Base-by-base conservation (phyloP, 805 yeast species). In the Kluyveromyces dobzhanskii region DNA sequence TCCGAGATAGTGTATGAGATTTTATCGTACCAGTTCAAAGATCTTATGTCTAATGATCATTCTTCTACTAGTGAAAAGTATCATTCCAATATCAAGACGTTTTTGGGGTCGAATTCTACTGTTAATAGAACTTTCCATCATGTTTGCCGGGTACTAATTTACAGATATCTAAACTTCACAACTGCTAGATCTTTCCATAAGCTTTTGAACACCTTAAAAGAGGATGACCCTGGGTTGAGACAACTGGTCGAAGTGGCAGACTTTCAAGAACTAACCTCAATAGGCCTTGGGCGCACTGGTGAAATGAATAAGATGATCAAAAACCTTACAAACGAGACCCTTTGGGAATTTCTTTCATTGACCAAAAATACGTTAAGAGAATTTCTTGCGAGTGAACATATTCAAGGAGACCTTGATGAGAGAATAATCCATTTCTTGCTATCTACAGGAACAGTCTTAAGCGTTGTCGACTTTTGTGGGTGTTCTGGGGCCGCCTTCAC, bases 231-330 rank as follows among this genome's bases (percentile, higher is more conserved):
- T 46, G 39, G 37, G 7, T 36, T 38, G 5, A 23, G 30, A 27
- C 32, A 23, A 8, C 45, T 51, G 27, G 90, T 85, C 16, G 77
- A 78, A 49, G 77, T 80, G 38, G 72, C 88, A 49, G 96, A 87
- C 63, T 88, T 87, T 51, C 83, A 84, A 52, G 90, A 84, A 49
- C 81, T 87, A 59, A 86, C 96, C 1, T 80, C 90, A 0, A 78
- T 88, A 35, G 96, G 96, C 0, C 68, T 87, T 35, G 96, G 96
- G 2, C 69, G 96, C 46, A 83, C 96, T 0, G 85, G 84, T 9
- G 73, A 80, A 49, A 87, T 87, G 95, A 88, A 84, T 62, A 80
- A 76, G 59, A 94, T 84, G 60, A 87, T 87, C 49, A 94, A 87
- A 60, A 84, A 85, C 84, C 85, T 87, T 30, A 87, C 95, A 0